Evolutionary conservation across 177 flowering plant species (phyloP).

Genomic region (Vitis hybrid): DNA sequence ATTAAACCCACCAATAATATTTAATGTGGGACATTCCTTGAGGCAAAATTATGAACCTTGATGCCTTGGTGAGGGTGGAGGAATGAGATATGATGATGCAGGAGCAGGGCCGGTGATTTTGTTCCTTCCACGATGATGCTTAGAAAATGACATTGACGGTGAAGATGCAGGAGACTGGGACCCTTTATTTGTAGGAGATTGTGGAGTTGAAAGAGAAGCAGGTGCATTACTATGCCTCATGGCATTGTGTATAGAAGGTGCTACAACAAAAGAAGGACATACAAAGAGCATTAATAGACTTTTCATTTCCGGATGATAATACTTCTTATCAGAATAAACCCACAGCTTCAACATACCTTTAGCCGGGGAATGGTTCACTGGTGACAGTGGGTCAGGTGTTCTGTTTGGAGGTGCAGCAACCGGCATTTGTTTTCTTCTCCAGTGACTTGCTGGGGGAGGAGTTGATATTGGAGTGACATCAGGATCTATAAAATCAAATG

Average conservation of each 20-base stretch:
- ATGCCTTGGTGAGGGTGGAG: constrained; percentile 33
- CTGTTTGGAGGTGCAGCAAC: constrained; percentile 37
- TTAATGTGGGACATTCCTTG: background rate
- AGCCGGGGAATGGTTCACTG: constrained; percentile 25
- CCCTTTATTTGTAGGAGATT: constrained; percentile 19
- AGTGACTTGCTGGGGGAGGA: constrained; percentile 27
- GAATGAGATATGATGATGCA: constrained; percentile 25
- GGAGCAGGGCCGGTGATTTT: constrained; percentile 32
- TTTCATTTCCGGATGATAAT: background rate
- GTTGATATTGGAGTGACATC: constrained; percentile 29
- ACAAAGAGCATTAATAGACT: background rate
- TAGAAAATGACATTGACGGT: constrained; percentile 28
- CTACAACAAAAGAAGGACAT: constrained; percentile 23
- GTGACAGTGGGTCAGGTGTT: constrained; percentile 18
- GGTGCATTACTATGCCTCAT: constrained; percentile 20
- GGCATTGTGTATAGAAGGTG: constrained; percentile 32
- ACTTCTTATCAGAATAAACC: background rate
- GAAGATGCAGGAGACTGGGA: constrained; percentile 29
- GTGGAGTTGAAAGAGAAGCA: constrained; percentile 21
- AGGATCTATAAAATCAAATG: constrained; percentile 26
- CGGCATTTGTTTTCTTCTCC: constrained; percentile 25
- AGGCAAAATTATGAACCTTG: constrained; percentile 31
- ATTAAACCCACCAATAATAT: background rate
- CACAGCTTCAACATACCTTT: constrained; percentile 21
- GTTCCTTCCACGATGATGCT: constrained; percentile 32